phyloP scores from a whole-genome alignment of 2,329 filamentous ascomycete genomes.

The Colletotrichum viniferum region DNA sequence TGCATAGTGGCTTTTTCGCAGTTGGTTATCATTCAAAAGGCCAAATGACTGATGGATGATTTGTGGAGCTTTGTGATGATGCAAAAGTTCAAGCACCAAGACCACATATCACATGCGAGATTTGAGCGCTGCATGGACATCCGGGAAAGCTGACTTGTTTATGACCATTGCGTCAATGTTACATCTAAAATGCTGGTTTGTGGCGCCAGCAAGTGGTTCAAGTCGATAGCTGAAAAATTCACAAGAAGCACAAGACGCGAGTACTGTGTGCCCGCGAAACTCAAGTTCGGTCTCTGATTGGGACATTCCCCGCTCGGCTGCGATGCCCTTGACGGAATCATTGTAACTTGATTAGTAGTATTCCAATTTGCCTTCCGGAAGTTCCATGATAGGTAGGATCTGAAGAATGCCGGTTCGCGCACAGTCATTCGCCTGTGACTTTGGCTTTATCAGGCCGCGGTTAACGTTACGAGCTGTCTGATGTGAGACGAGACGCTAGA shows the following conservation, averaged over 20 bases:
- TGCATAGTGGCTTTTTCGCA: background rate
- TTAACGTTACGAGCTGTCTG: background rate
- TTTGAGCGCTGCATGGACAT: background rate
- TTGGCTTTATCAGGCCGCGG: too few relatives aligned
- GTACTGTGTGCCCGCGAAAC: background rate
- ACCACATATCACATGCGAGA: background rate
- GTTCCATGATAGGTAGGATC: too few relatives aligned
- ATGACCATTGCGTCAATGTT: background rate
- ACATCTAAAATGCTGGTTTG: background rate
- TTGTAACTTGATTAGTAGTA: background rate
- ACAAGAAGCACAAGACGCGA: background rate
- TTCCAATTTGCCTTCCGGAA: background rate
- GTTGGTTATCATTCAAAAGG: background rate
- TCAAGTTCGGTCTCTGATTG: accelerated
- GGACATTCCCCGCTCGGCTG: accelerated
- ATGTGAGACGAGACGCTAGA: background rate
- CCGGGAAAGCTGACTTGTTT: background rate
- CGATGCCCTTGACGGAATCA: accelerated
- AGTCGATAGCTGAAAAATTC: too few relatives aligned
- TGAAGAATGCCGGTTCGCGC: too few relatives aligned
- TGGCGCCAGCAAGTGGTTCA: background rate
- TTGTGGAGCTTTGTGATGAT: background rate
- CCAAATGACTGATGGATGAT: background rate
- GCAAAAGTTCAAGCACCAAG: background rate
- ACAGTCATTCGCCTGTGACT: too few relatives aligned